phyloP scores from a whole-genome alignment of 768 basidiomycete species.

The Tulasnella calospora region DNA sequence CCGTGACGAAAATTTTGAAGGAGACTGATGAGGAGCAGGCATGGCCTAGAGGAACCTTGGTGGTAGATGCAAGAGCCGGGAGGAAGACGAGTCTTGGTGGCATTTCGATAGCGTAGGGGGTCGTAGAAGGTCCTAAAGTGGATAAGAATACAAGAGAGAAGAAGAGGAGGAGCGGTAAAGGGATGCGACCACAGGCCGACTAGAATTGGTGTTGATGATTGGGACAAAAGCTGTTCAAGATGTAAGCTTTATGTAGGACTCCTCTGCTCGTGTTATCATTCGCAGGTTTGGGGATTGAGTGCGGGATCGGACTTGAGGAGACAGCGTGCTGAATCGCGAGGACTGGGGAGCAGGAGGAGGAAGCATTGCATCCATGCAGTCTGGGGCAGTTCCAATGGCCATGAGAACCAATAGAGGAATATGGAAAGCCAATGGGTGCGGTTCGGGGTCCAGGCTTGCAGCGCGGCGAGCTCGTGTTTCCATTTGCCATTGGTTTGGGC shows the following conservation, averaged over 20 bases:
- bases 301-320: not conserved
- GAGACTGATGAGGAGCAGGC: slow-evolving; percentile 7
- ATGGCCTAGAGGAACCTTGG: slow-evolving; percentile 22
- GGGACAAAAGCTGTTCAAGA: not conserved
- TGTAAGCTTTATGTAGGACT: not conserved
- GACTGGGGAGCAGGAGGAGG: not conserved
- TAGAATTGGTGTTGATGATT: not conserved
- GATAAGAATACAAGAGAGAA: slow-evolving; percentile 13
- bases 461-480: slow-evolving; percentile 1
- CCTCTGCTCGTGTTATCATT: not conserved
- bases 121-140: slow-evolving; percentile 6
- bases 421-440: not conserved
- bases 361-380: slow-evolving; percentile 1
- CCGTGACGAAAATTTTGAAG: slow-evolving; percentile 14
- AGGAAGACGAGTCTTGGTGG: slow-evolving; percentile 21
- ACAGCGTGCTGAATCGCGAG: not conserved
- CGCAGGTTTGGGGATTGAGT: not conserved
- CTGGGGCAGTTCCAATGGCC: not conserved
- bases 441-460: not conserved
- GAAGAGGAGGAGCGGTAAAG: not conserved
- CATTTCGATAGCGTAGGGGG: slow-evolving; percentile 20
- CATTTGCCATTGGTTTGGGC: not conserved
- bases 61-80: slow-evolving; percentile 16
- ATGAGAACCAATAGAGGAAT: not conserved
- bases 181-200: not conserved